Percentiles rank a stretch among this genome's conserved stretches.
These are phyloP conservation scores for Aspergillus clavatus DNA, from an alignment of 2,329 filamentous ascomycete genomes.

Conservation along the genomic window DNA sequence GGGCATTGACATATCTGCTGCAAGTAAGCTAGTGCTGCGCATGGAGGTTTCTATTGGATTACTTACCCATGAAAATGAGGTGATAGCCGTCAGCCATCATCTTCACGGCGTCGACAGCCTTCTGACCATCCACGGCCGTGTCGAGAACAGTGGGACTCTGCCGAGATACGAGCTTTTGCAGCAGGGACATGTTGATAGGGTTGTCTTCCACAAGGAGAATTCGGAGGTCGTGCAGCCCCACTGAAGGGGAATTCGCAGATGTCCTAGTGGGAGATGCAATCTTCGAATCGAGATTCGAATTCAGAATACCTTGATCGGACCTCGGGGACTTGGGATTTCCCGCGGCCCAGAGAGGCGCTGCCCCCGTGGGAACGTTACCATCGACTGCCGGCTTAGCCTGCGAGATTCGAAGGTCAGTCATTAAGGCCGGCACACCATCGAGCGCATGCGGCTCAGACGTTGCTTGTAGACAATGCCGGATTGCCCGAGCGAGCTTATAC, in stretches of 20 bases:
- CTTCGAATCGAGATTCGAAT: too few species aligned
- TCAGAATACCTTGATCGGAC: too few species aligned
- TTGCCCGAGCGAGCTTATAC: slow-evolving; percentile 6
- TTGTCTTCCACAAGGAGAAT: slow-evolving; percentile 35
- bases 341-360: too few species aligned
- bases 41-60: too few species aligned
- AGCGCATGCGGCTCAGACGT: neutral
- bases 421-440: neutral
- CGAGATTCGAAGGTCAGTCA: too few species aligned
- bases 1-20: slow-evolving; percentile 37
- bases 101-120: slow-evolving; percentile 26
- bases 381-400: too few species aligned
- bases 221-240: slow-evolving; percentile 7
- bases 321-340: too few species aligned
- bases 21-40: too few species aligned
- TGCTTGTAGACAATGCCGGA: slow-evolving; percentile 2
- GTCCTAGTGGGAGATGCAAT: too few species aligned
- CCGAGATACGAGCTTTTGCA: slow-evolving; percentile 24
- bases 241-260: too few species aligned
- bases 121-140: slow-evolving; percentile 28
- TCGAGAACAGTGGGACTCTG: slow-evolving; percentile 20
- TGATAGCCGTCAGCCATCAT: slow-evolving; percentile 19
- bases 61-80: slow-evolving; percentile 31
- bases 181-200: slow-evolving; percentile 28
- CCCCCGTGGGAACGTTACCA: too few species aligned